Conservation (phyloP, 805 yeast genomes). For the Saccharomycopsis selenospora region DNA sequence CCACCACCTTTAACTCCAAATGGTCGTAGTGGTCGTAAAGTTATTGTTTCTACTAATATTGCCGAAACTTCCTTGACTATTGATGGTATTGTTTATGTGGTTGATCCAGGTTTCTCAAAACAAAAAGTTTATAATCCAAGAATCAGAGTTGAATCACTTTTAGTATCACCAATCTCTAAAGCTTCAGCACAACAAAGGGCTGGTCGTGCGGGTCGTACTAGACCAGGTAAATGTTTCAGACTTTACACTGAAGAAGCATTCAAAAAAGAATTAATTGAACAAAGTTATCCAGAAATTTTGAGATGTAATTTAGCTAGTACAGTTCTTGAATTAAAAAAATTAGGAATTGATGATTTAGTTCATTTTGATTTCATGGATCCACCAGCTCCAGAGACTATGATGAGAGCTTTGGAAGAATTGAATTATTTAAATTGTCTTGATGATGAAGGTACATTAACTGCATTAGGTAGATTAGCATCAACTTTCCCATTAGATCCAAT, state of each 20-base stretch:
- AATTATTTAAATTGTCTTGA: slow-evolving; percentile 84
- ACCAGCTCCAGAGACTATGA: slow-evolving; percentile 99
- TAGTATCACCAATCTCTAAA: slow-evolving; percentile 93
- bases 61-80: slow-evolving; percentile 98
- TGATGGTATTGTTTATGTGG: slow-evolving; percentile 95
- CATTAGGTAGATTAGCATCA: slow-evolving; percentile 84
- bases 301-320: slow-evolving; percentile 87
- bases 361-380: slow-evolving; percentile 99
- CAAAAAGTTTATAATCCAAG: slow-evolving; percentile 96
- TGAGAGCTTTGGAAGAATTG: slow-evolving; percentile 95
- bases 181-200: slow-evolving; percentile 98
- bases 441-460: slow-evolving; percentile 86
- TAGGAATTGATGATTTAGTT: slow-evolving; percentile 92
- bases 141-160: slow-evolving; percentile 86
- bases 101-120: slow-evolving; percentile 95
- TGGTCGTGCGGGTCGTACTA: slow-evolving; percentile 99
- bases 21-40: slow-evolving; percentile 92
- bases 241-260: slow-evolving; percentile 95
- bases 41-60: slow-evolving; percentile 86
- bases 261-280: slow-evolving; percentile 87
- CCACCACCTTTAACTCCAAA: slow-evolving; percentile 62
- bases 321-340: slow-evolving; percentile 84
- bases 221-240: slow-evolving; percentile 97
- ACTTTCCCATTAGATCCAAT: slow-evolving; percentile 94
- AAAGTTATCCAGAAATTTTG: slow-evolving; percentile 92